Conservation (phyloP, 371 early-diverging fungal species). For the Rhizopus arrhizus region DNA sequence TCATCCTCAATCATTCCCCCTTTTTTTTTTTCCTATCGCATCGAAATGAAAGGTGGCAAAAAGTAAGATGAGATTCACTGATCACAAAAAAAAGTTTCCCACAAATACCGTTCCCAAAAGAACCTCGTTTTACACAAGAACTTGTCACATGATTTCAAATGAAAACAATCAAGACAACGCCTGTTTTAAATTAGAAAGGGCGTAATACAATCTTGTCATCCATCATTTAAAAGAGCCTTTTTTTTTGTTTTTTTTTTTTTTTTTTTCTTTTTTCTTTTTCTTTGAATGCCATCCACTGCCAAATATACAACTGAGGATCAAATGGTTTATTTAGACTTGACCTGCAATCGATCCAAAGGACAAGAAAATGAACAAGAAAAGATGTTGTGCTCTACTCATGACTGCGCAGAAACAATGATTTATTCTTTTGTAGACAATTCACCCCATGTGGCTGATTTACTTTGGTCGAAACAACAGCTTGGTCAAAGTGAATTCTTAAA, state of each 20-base stretch:
- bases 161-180: too few species aligned
- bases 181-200: too few species aligned
- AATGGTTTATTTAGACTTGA: conserved; percentile 11
- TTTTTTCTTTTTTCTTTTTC: too few species aligned
- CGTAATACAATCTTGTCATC: too few species aligned
- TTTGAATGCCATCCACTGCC: not conserved
- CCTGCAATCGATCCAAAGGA: conserved; percentile 1
- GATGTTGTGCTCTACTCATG: conserved; percentile 23
- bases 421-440: conserved; percentile 27
- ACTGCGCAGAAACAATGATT: conserved; percentile 24
- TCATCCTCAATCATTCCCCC: not conserved
- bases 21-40: not conserved
- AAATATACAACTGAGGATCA: not conserved
- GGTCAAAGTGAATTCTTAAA: conserved; percentile 24
- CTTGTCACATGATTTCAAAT: too few species aligned
- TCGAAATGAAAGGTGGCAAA: not conserved
- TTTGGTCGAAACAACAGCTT: conserved; percentile 27
- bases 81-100: not conserved
- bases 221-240: too few species aligned
- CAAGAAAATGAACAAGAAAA: not conserved
- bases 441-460: conserved; percentile 26
- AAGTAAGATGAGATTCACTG: not conserved
- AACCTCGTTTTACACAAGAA: not conserved
- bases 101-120: not conserved
- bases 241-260: too few species aligned